Conservation (phyloP, 805 yeast genomes). For the Kodamaea kakaduensis region DNA sequence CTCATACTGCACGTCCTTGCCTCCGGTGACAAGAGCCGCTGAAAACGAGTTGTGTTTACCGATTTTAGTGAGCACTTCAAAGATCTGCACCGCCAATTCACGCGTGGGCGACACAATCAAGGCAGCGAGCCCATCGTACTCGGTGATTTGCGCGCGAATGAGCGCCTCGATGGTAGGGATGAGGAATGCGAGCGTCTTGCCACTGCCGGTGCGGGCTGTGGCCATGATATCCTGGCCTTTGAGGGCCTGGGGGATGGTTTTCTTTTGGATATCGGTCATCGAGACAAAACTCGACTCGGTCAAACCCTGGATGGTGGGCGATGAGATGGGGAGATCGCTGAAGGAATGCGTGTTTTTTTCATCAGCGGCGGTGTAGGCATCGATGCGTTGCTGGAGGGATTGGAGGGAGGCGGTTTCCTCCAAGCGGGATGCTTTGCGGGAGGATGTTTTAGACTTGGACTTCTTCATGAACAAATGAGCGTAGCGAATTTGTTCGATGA, state of each 20-base stretch:
- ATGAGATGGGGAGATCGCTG: conserved; percentile 72
- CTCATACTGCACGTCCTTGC: conserved; percentile 81
- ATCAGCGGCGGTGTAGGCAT: conserved; percentile 48
- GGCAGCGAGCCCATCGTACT: conserved; percentile 84
- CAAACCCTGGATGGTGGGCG: conserved; percentile 64
- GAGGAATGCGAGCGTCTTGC: conserved; percentile 83
- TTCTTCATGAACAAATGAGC: too few relatives aligned
- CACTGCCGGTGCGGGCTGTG: conserved; percentile 88
- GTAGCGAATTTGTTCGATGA: too few relatives aligned
- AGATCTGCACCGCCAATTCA: conserved; percentile 86
- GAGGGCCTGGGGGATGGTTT: conserved; percentile 70
- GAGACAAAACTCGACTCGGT: conserved; percentile 72
- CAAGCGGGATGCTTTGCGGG: conserved; percentile 22
- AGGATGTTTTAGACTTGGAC: too few relatives aligned
- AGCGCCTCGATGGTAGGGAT: conserved; percentile 75
- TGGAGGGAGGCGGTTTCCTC: conserved; percentile 33
- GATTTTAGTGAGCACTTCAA: conserved; percentile 78
- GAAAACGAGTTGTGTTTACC: conserved; percentile 74
- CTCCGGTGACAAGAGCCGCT: conserved; percentile 92
- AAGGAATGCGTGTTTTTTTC: conserved; percentile 44
- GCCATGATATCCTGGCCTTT: conserved; percentile 79
- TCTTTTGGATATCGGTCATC: conserved; percentile 82
- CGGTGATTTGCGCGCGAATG: conserved; percentile 69
- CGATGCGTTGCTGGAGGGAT: conserved; percentile 48
- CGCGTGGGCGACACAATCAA: conserved; percentile 88